Evolutionary conservation across 495 filamentous ascomycete species (phyloP).

Genomic region (Talaromyces borbonicus): DNA sequence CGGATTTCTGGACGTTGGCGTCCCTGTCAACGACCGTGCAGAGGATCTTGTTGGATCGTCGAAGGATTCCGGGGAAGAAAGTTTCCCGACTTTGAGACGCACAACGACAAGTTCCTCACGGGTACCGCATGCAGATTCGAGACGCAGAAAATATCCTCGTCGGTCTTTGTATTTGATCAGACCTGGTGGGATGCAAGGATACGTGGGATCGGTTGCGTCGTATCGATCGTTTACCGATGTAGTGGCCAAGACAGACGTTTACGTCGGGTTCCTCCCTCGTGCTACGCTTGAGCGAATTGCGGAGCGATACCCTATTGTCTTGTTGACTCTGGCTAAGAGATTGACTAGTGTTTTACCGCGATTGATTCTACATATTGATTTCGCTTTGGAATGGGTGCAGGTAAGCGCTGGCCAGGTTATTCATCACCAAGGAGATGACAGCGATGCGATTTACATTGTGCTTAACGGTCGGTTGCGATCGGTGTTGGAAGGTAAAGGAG

Average conservation of each 20-base stretch:
- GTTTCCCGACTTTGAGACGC: slow-evolving; percentile 40
- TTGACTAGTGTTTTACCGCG: slow-evolving; percentile 81
- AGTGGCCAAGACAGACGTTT: slow-evolving; percentile 94
- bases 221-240: slow-evolving; percentile 96
- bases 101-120: slow-evolving; percentile 39
- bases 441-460: slow-evolving; percentile 97
- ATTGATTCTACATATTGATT: slow-evolving; percentile 94
- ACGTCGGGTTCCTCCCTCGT: slow-evolving; percentile 88
- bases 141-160: slow-evolving; percentile 41
- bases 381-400: slow-evolving; percentile 96
- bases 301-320: slow-evolving; percentile 81
- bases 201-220: slow-evolving; percentile 85
- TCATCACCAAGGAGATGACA: slow-evolving; percentile 89
- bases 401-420: slow-evolving; percentile 91
- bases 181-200: slow-evolving; percentile 88
- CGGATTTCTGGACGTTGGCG: slow-evolving; percentile 88
- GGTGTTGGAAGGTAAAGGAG: slow-evolving; percentile 66
- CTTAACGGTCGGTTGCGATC: slow-evolving; percentile 82
- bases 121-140: slow-evolving; percentile 25
- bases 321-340: slow-evolving; percentile 91
- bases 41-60: slow-evolving; percentile 24
- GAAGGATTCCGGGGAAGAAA: slow-evolving; percentile 29
- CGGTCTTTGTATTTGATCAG: slow-evolving; percentile 88
- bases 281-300: slow-evolving; percentile 83
- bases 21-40: slow-evolving; percentile 49